Percentiles rank a stretch among this genome's conserved stretches.
These are phyloP conservation scores for Suillus variegatus DNA, from an alignment of 768 basidiomycete genomes.

Conservation along the genomic window DNA sequence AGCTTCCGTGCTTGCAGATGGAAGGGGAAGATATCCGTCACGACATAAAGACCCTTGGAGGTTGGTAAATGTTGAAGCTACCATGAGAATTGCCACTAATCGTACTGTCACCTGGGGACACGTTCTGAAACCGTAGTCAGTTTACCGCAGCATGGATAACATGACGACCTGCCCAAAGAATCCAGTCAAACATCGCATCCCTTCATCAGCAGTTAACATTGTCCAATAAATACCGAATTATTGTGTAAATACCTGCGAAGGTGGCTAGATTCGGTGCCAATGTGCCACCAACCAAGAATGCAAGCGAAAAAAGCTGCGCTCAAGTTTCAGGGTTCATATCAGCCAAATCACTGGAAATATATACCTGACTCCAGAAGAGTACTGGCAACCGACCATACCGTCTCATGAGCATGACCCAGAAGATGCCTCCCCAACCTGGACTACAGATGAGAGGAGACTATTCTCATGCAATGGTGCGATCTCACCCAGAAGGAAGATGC, in stretches of 20 bases:
- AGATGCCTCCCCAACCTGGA: conserved; percentile 32
- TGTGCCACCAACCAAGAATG: conserved; percentile 52
- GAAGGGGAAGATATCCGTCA: conserved; percentile 55
- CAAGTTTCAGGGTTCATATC: neutral
- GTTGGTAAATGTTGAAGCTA: neutral
- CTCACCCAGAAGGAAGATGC: conserved; percentile 47
- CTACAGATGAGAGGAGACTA: neutral
- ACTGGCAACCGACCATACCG: conserved; percentile 32
- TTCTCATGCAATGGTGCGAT: neutral
- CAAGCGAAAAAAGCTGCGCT: conserved; percentile 42
- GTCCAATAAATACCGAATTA: neutral
- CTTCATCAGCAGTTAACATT: conserved; percentile 14
- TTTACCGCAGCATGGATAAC: neutral
- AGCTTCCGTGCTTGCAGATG: conserved; percentile 54
- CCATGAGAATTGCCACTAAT: neutral
- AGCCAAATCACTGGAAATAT: neutral
- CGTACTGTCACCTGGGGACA: conserved; percentile 53
- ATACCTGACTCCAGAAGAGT: conserved; percentile 30
- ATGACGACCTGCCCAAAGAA: conserved; percentile 31
- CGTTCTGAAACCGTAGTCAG: conserved; percentile 32
- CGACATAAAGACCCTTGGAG: conserved; percentile 42
- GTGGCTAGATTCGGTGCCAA: conserved; percentile 49
- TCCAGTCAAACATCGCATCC: conserved; percentile 32
- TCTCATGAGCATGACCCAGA: conserved; percentile 33
- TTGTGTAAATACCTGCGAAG: conserved; percentile 42